These are phyloP conservation scores for Penicillium sp. DNA, from an alignment of 2,329 filamentous ascomycete genomes.

Conservation along the genomic window DNA sequence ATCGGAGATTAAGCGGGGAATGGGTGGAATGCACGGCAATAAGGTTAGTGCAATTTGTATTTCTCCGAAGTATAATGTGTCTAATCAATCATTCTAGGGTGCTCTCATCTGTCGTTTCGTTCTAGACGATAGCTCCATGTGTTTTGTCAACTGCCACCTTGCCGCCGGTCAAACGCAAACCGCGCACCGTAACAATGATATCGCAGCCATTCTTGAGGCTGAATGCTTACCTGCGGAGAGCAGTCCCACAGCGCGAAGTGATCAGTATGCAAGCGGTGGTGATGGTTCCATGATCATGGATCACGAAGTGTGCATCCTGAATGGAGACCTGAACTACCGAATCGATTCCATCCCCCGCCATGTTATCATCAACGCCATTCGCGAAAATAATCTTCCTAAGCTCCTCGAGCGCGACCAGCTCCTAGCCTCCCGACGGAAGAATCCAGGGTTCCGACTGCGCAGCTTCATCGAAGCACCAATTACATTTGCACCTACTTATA, in stretches of 20 bases:
- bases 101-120: slow-evolving; percentile 89
- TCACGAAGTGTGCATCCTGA: slow-evolving; percentile 94
- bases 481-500: slow-evolving; percentile 93
- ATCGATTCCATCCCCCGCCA: slow-evolving; percentile 97
- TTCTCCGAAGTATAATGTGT: not conserved
- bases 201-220: slow-evolving; percentile 83
- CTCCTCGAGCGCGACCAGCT: slow-evolving; percentile 92
- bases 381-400: slow-evolving; percentile 76
- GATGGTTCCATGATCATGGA: slow-evolving; percentile 94
- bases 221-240: slow-evolving; percentile 70
- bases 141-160: slow-evolving; percentile 96
- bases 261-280: slow-evolving; percentile 85
- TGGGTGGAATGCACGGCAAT: slow-evolving; percentile 94
- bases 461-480: slow-evolving; percentile 91
- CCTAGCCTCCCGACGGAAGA: slow-evolving; percentile 81
- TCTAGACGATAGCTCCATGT: slow-evolving; percentile 89
- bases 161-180: slow-evolving; percentile 92
- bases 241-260: slow-evolving; percentile 65
- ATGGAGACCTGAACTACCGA: slow-evolving; percentile 96
- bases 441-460: slow-evolving; percentile 83
- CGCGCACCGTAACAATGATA: slow-evolving; percentile 86
- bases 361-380: slow-evolving; percentile 82
- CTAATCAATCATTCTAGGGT: slow-evolving; percentile 51
- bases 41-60: slow-evolving; percentile 55
- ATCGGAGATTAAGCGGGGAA: slow-evolving; percentile 88